Conservation (phyloP, 257 asterid genomes). For the Nicotiana sylvestris region DNA sequence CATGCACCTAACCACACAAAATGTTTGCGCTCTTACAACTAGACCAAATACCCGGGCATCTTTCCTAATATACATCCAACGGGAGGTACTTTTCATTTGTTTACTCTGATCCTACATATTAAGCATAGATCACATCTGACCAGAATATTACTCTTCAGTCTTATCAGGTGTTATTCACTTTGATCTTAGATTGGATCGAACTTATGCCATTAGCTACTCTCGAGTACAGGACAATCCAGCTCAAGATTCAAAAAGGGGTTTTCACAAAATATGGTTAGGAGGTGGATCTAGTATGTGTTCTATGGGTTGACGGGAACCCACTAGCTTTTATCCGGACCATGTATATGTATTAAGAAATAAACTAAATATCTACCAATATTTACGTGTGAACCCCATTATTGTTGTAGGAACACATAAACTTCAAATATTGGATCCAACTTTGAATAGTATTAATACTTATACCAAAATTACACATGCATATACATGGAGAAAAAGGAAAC, state of each 20-base stretch:
- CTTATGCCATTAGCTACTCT: slow-evolving; percentile 3
- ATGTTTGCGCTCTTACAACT: too few relatives aligned
- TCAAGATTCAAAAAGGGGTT: background rate
- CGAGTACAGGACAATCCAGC: background rate
- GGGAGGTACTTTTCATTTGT: background rate
- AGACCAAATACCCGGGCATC: background rate
- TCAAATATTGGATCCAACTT: too few relatives aligned
- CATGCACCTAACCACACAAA: too few relatives aligned
- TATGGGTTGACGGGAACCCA: too few relatives aligned
- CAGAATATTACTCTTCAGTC: background rate
- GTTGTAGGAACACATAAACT: too few relatives aligned
- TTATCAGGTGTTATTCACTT: background rate
- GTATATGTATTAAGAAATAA: too few relatives aligned
- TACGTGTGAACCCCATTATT: too few relatives aligned
- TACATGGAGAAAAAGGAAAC: background rate
- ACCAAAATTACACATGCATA: too few relatives aligned
- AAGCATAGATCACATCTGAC: background rate
- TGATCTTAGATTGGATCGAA: background rate
- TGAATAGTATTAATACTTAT: too few relatives aligned
- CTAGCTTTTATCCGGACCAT: too few relatives aligned
- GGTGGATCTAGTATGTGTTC: too few relatives aligned
- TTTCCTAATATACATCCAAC: background rate
- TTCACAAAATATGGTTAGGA: background rate
- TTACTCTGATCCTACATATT: background rate
- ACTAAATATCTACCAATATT: too few relatives aligned